phyloP scores from a whole-genome alignment of 768 basidiomycete species.

The Leccinum boreale region DNA sequence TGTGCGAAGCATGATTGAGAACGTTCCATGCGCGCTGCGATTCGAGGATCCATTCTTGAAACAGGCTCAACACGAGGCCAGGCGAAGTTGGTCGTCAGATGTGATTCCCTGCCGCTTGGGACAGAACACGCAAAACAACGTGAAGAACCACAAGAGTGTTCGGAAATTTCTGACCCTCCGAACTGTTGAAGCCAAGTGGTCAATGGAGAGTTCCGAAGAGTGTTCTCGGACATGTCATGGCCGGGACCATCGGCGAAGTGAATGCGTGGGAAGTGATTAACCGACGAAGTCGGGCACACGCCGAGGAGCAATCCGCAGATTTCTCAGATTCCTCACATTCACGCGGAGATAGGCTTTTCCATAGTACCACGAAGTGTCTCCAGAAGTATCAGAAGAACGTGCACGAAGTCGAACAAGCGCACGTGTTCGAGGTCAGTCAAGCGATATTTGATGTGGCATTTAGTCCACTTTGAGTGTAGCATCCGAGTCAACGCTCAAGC shows the following conservation, averaged over 20 bases:
- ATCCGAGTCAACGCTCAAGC: neutral
- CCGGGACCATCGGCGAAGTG: neutral
- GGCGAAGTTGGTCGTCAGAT: neutral
- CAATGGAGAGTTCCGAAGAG: neutral
- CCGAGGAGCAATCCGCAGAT: neutral
- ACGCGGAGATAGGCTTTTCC: neutral
- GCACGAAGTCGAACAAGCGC: neutral
- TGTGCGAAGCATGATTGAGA: neutral
- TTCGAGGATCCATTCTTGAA: neutral
- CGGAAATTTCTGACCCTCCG: neutral
- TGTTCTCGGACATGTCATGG: neutral
- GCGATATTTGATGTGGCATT: neutral
- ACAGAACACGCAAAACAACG: neutral
- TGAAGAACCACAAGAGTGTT: neutral
- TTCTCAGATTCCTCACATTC: neutral
- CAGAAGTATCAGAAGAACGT: neutral
- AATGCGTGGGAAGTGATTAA: neutral
- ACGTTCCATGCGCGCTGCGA: neutral
- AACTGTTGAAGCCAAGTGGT: neutral
- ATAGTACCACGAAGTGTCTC: neutral
- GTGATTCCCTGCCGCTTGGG: neutral
- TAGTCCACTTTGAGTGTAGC: neutral
- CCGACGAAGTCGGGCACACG: neutral
- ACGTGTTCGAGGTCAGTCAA: neutral
- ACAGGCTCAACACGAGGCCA: neutral